Percentiles rank a stretch among this genome's conserved stretches.
Evolutionary conservation across 805 yeast genomes (phyloP).

Genomic region (Yamadazyma olivae): DNA sequence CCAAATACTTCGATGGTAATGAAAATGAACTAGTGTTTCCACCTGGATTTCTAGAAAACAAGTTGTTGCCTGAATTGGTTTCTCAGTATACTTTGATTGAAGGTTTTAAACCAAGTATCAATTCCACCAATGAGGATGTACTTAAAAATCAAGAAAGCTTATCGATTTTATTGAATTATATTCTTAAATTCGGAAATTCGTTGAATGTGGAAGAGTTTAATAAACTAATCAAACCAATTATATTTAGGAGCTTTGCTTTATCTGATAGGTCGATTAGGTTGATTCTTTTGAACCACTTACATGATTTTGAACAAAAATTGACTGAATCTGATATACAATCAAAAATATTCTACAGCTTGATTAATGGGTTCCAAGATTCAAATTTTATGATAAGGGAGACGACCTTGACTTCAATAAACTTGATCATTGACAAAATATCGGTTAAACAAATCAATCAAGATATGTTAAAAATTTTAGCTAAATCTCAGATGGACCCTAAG

Average conservation of each 20-base stretch:
- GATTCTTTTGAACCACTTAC: conserved; percentile 62
- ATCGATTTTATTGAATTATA: conserved; percentile 37
- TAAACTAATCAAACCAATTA: conserved; percentile 51
- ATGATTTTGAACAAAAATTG: conserved; percentile 48
- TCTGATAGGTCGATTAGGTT: conserved; percentile 79
- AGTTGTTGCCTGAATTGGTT: conserved; percentile 69
- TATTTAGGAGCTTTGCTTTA: conserved; percentile 59
- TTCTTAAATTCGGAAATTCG: conserved; percentile 33
- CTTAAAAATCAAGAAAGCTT: conserved; percentile 35
- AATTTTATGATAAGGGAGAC: conserved; percentile 78
- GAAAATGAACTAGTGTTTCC: conserved; percentile 30
- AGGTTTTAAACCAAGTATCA: conserved; percentile 22
- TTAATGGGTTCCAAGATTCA: conserved; percentile 85
- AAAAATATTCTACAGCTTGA: conserved; percentile 61
- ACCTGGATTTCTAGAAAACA: conserved; percentile 52
- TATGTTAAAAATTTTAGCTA: conserved; percentile 73
- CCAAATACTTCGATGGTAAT: conserved; percentile 14
- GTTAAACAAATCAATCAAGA: conserved; percentile 87
- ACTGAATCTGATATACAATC: conserved; percentile 62
- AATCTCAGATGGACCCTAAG: conserved; percentile 71
- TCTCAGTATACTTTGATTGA: conserved; percentile 36
- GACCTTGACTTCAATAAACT: conserved; percentile 64
- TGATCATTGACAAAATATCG: conserved; percentile 62
- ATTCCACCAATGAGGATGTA: conserved; percentile 25
- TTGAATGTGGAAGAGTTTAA: conserved; percentile 34